Conservation (phyloP, 108 stramenopile genomes). For the Skeletonema marinoi region DNA sequence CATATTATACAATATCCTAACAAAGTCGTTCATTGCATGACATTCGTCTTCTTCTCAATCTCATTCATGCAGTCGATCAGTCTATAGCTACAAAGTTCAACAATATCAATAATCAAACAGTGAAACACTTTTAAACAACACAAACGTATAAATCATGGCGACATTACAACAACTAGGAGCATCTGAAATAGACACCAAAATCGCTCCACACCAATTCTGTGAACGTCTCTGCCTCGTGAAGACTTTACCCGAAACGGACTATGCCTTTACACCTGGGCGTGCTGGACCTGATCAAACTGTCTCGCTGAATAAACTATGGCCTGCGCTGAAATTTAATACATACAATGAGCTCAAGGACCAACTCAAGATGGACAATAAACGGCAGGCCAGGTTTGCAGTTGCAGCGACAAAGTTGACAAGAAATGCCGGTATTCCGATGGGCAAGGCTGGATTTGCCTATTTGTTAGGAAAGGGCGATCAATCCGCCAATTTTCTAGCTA, state of each 20-base stretch:
- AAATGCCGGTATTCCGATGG: neutral
- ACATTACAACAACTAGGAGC: neutral
- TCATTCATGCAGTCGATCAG: neutral
- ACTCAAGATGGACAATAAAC: neutral
- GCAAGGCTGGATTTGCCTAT: neutral
- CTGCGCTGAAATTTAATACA: constrained; percentile 9
- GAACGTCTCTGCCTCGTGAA: constrained; percentile 7
- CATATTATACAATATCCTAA: neutral
- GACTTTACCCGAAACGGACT: neutral
- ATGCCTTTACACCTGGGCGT: neutral
- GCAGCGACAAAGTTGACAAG: neutral
- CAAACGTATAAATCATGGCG: neutral
- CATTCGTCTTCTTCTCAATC: neutral
- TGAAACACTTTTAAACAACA: neutral
- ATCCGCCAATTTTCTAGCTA: neutral
- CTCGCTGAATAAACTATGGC: constrained; percentile 6
- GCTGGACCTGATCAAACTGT: neutral
- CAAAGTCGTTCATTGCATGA: neutral
- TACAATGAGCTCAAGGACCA: neutral
- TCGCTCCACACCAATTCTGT: constrained; percentile 6
- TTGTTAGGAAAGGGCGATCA: neutral
- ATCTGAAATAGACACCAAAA: neutral
- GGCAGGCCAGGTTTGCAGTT: neutral
- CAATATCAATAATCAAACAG: neutral
- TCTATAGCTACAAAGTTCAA: neutral